phyloP scores from a whole-genome alignment of 2,329 filamentous ascomycete species.

The Microdochium paspali region DNA sequence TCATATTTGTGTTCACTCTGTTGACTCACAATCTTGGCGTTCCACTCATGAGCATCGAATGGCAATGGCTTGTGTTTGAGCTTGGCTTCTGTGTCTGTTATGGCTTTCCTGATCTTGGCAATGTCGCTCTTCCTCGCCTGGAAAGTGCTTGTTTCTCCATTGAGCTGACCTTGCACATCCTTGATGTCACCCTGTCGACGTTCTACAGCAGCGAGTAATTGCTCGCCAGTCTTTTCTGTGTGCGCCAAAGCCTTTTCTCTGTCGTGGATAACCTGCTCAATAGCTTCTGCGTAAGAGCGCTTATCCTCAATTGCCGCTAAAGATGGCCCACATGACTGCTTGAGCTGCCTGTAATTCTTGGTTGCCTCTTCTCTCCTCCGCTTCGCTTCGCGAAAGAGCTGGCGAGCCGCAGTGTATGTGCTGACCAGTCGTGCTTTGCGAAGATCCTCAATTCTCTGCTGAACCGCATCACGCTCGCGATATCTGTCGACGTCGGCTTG shows the following conservation, averaged over 20 bases:
- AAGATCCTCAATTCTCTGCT: slow-evolving; percentile 55
- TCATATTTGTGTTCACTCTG: neutral
- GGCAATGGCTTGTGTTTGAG: slow-evolving; percentile 52
- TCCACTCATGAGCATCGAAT: slow-evolving; percentile 63
- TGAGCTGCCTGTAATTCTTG: slow-evolving; percentile 47
- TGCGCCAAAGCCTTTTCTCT: slow-evolving; percentile 44
- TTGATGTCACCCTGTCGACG: slow-evolving; percentile 32
- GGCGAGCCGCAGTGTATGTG: slow-evolving; percentile 48
- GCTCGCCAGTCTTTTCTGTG: slow-evolving; percentile 42
- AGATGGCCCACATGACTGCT: slow-evolving; percentile 53
- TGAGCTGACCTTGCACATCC: slow-evolving; percentile 32
- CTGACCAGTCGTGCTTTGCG: slow-evolving; percentile 57
- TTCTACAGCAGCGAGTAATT: slow-evolving; percentile 21
- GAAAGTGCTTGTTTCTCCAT: slow-evolving; percentile 40
- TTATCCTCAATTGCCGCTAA: slow-evolving; percentile 62
- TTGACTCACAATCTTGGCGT: slow-evolving; percentile 59
- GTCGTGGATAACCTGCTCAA: slow-evolving; percentile 44
- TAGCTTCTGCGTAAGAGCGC: slow-evolving; percentile 49
- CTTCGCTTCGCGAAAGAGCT: slow-evolving; percentile 41
- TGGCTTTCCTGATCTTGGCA: slow-evolving; percentile 36
- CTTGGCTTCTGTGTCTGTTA: slow-evolving; percentile 55
- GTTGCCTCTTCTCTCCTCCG: slow-evolving; percentile 42
- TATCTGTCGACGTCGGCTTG: slow-evolving; percentile 77
- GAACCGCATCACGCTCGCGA: slow-evolving; percentile 62
- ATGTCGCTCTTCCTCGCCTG: slow-evolving; percentile 31